Base-by-base conservation (phyloP, 2,329 filamentous ascomycete species). In the Pezicula rhizophila region DNA sequence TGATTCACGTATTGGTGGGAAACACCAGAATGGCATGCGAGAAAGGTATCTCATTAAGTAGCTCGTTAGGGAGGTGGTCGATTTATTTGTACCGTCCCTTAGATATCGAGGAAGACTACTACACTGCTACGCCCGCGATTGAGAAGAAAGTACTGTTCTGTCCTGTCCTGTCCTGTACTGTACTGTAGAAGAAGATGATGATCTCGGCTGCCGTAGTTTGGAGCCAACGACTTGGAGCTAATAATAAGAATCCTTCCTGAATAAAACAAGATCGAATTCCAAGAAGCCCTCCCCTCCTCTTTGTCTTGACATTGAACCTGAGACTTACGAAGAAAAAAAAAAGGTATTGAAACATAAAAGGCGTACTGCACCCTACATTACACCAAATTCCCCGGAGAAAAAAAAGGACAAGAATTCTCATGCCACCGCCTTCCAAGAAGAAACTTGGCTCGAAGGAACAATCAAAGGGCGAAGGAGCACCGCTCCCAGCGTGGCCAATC, bases 401-500 rank as follows among this genome's bases (percentile, higher is more conserved):
- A n/a, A n/a, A n/a, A n/a, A n/a, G n/a, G n/a, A n/a, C n/a, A n/a
- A 11, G 8, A 2, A 8, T 26, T 8, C 40, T 10, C 31, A 58
- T 56, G 57, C 45, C 50, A 4, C 54, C 50, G 5, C 54, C 55
- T 15, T 47, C 49, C 28, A 31, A 31, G 20, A 57, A 57, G 38
- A 55, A 55, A 34, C 48, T 56, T 54, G 51, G 54, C 50, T 15
- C 51, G 35, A 59, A 55, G 45, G 2, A 46, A 42, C 14, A 38
- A 40, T 42, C 52, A 35, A 39, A 52, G 14, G 34, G 45, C 14
- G 40, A 41, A 25, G 37, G 52, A 11, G 39, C 35, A 11, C 33
- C 61, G 45, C 49, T 65, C 17, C 78, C 77, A 31, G 72, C 83
- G 60, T 85, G 84, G 83, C 82, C 84, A 37, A 60, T 70, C 25